phyloP scores from a whole-genome alignment of 2,329 filamentous ascomycete species.

The Colletotrichum tropicale region DNA sequence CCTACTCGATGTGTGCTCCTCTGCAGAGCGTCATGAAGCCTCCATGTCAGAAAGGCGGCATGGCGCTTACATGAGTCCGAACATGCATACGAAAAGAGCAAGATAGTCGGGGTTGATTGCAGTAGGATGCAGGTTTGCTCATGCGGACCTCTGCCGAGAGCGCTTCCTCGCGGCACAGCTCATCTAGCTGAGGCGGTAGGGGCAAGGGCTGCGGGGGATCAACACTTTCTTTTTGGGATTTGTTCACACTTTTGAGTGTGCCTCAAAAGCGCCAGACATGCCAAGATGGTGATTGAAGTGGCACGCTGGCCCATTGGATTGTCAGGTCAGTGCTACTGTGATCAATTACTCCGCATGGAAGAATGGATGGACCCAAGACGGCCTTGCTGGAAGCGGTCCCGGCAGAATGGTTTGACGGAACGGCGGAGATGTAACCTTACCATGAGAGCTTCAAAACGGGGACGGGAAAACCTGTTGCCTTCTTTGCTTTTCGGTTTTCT shows the following conservation, averaged over 20 bases:
- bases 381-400: neutral
- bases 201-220: neutral
- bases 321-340: neutral
- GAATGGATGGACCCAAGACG: neutral
- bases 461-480: rapidly evolving
- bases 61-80: neutral
- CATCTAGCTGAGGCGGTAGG: neutral
- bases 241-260: too few relatives aligned
- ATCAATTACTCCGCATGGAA: neutral
- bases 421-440: neutral
- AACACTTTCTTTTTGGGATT: neutral
- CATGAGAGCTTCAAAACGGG: neutral
- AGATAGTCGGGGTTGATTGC: rapidly evolving
- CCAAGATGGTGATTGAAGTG: neutral
- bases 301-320: neutral
- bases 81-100: neutral
- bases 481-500: neutral
- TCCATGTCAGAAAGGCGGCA: neutral
- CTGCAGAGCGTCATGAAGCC: too few relatives aligned
- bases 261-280: neutral
- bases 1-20: too few relatives aligned
- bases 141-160: neutral
- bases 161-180: neutral
- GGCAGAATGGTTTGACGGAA: neutral
- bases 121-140: neutral